Conservation (phyloP, 1,284 basidiomycete species). For the Irpex sp. region DNA sequence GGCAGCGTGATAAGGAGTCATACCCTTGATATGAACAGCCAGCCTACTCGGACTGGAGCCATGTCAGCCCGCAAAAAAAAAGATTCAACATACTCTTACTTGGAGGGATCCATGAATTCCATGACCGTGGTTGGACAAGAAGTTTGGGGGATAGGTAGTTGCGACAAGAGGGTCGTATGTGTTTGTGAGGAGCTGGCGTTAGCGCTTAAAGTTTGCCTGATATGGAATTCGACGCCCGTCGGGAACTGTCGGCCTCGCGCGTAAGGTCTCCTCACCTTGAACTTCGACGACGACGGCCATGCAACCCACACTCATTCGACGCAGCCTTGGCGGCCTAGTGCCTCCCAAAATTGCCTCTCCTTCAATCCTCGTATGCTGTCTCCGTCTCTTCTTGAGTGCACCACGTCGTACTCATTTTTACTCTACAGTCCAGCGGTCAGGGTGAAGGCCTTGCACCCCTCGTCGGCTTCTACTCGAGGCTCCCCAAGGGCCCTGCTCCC, state of each 20-base stretch:
- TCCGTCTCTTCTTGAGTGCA: neutral
- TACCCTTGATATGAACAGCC: no score
- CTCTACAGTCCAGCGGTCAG: constrained; percentile 55
- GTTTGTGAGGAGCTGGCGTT: no score
- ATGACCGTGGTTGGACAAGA: no score
- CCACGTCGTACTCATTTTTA: neutral
- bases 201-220: neutral
- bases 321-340: constrained; percentile 85
- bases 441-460: constrained; percentile 86
- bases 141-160: no score
- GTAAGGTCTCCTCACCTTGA: neutral
- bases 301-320: constrained; percentile 87
- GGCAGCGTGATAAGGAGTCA: no score
- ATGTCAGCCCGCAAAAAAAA: no score
- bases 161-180: no score
- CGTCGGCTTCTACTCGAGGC: constrained; percentile 94
- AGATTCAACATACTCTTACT: no score
- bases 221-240: neutral
- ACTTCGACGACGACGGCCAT: constrained; percentile 51
- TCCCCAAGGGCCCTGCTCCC: constrained; percentile 86
- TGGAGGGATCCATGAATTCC: no score
- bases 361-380: constrained; percentile 72
- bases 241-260: constrained; percentile 5
- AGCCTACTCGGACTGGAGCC: no score
- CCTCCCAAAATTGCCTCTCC: constrained; percentile 97